Evolutionary conservation across 176 grass and related monocot species (phyloP).

Genomic region (Zoysia japonica): DNA sequence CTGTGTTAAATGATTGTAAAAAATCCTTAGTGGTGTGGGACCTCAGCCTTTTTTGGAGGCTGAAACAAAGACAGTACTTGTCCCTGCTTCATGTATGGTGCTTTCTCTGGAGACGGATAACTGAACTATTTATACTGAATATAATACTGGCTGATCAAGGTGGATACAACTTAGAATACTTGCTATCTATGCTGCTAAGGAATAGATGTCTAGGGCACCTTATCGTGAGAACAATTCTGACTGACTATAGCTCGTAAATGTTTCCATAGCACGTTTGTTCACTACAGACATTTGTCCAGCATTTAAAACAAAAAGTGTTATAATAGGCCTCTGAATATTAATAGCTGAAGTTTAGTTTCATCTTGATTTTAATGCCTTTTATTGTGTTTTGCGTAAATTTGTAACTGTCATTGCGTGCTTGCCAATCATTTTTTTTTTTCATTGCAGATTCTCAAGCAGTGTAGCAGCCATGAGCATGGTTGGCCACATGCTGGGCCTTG

Average conservation of each 20-base stretch:
- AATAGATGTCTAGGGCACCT: too few relatives aligned
- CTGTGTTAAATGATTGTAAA: not conserved
- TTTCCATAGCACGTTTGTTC: slow-evolving; percentile 34
- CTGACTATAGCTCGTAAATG: not conserved
- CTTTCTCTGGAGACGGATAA: too few relatives aligned
- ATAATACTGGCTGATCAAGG: too few relatives aligned
- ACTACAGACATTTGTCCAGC: not conserved
- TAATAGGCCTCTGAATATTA: not conserved
- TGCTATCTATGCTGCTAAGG: too few relatives aligned
- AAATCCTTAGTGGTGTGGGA: slow-evolving; percentile 21
- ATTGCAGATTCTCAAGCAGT: slow-evolving; percentile 86
- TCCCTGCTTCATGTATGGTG: too few relatives aligned
- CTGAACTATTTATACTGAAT: too few relatives aligned
- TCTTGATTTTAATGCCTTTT: slow-evolving; percentile 10
- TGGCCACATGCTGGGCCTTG: slow-evolving; percentile 90
- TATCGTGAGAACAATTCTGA: too few relatives aligned
- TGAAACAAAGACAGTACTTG: too few relatives aligned
- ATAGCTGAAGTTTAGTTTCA: not conserved
- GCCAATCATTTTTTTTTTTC: slow-evolving; percentile 40
- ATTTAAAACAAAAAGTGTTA: slow-evolving; percentile 9
- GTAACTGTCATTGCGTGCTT: not conserved
- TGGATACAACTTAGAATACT: too few relatives aligned
- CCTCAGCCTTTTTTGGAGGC: not conserved
- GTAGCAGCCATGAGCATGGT: slow-evolving; percentile 95
- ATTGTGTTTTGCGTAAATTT: not conserved